These are phyloP conservation scores for Russula virescens DNA, from an alignment of 768 basidiomycete genomes.

Conservation along the genomic window DNA sequence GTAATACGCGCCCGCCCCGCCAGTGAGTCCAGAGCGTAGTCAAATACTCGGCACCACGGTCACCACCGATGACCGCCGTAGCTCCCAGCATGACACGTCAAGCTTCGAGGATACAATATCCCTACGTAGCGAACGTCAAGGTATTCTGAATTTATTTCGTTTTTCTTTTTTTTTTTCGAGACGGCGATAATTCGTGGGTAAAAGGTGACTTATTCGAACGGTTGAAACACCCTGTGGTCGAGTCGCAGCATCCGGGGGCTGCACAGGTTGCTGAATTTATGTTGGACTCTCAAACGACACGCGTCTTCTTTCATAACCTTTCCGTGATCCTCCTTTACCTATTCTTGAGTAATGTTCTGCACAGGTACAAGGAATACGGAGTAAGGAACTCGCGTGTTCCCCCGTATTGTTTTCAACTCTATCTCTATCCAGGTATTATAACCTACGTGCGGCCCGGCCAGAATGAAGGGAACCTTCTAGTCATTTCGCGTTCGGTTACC, in stretches of 20 bases:
- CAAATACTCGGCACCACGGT: not conserved
- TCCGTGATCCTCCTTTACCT: not conserved
- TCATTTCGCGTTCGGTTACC: not conserved
- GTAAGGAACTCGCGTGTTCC: not conserved
- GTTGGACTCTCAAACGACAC: not conserved
- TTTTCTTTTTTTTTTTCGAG: not conserved
- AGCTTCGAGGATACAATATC: not conserved
- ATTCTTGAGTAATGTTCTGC: not conserved
- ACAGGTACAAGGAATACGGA: not conserved
- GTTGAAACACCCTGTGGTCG: not conserved
- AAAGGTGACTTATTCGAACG: not conserved
- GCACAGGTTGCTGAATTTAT: not conserved
- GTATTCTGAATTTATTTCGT: not conserved
- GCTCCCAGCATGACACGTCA: not conserved
- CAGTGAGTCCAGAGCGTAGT: not conserved
- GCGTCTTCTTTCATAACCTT: not conserved
- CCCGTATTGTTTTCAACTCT: not conserved
- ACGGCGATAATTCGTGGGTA: not conserved
- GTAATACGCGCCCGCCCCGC: not conserved
- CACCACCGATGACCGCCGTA: not conserved
- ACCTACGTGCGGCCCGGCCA: not conserved
- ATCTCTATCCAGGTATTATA: too few relatives aligned
- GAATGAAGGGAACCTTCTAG: not conserved
- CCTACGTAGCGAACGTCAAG: not conserved
- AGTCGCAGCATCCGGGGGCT: not conserved